Base-by-base conservation (phyloP, 2,329 filamentous ascomycete species). In the Fusarium temperatum region DNA sequence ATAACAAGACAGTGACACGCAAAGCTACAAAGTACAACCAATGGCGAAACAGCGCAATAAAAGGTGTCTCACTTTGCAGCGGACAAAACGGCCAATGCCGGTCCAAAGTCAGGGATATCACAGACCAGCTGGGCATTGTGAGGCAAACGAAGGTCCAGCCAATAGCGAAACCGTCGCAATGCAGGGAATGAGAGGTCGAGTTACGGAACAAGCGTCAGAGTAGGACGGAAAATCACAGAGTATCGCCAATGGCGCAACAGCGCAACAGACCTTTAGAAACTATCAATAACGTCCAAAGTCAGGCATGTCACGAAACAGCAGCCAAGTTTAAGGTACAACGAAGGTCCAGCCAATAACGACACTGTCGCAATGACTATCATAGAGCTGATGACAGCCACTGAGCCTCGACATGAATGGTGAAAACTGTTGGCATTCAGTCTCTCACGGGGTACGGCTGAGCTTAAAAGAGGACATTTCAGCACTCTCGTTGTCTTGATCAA, bases 401-500 rank as follows among this genome's bases (percentile, higher is more conserved):
- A 44, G n/a, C 42, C 15, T 26, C 24, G 0, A 44, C 42, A 8
- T 26, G 42, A 0, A 24, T 8, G 15, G 6, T 0, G 10, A 26
- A 26, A 8, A 6, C n/a, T 18, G 15, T 8, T 44, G n/a, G 17
- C 10, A 26, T 26, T 44, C 24, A 3, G 0, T 26, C 24, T 44
- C 15, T 44, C 2, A 18, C 15, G 10, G 6, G 15, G 24, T 1
- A 12, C 42, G 4, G 42, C 2, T 44, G 4, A 24, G 2, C 42
- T 44, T 44, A 44, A 44, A 44, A 44, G 42, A 44, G 10, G 6
- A 44, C 24, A 44, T 26, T 1, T 44, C 15, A 13, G 24, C 42
- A 1, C n/a, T 44, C 42, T 44, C 1, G 6, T 13, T 26, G 0
- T 44, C 42, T 44, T 26, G 15, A 0, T 26, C 15, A 44, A 44